phyloP scores from a whole-genome alignment of 2,329 filamentous ascomycete genomes.

The Fusarium palustre region DNA sequence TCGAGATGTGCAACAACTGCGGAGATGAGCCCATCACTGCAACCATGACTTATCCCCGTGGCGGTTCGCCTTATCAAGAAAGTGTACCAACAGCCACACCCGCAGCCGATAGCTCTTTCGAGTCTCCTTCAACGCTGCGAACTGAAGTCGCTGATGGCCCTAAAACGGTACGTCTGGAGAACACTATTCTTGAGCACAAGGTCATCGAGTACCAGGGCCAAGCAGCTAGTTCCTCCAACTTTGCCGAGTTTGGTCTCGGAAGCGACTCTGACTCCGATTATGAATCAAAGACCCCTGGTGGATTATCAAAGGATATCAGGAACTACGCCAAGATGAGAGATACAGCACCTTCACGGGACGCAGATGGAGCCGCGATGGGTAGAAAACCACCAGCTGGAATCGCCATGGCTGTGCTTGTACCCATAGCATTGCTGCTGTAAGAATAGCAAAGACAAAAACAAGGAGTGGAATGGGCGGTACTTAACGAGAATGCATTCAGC shows the following conservation, averaged over 20 bases:
- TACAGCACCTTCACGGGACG: conserved; percentile 20
- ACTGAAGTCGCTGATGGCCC: conserved; percentile 27
- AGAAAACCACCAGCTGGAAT: conserved; percentile 11
- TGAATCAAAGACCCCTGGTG: not conserved
- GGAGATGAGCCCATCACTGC: conserved; percentile 39
- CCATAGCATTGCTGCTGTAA: conserved; percentile 33
- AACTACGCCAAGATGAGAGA: conserved; percentile 25
- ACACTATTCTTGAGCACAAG: conserved; percentile 34
- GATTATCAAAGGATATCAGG: conserved; percentile 2
- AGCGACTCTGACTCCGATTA: not conserved
- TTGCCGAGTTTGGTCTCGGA: conserved; percentile 13
- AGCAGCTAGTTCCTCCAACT: conserved; percentile 6
- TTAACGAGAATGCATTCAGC: conserved; percentile 23
- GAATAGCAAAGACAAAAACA: not conserved
- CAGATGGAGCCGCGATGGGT: conserved; percentile 10
- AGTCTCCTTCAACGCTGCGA: conserved; percentile 31
- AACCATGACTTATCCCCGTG: conserved; percentile 46
- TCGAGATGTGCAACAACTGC: conserved; percentile 39
- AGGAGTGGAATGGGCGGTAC: not conserved
- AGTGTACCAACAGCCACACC: conserved; percentile 22
- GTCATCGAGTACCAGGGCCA: conserved; percentile 18
- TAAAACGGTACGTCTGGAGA: conserved; percentile 20
- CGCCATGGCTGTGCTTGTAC: conserved; percentile 26
- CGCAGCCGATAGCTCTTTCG: conserved; percentile 3
- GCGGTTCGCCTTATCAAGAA: conserved; percentile 38